These are phyloP conservation scores for Lactarius pseudohatsudake DNA, from an alignment of 768 basidiomycete species.

Conservation along the genomic window DNA sequence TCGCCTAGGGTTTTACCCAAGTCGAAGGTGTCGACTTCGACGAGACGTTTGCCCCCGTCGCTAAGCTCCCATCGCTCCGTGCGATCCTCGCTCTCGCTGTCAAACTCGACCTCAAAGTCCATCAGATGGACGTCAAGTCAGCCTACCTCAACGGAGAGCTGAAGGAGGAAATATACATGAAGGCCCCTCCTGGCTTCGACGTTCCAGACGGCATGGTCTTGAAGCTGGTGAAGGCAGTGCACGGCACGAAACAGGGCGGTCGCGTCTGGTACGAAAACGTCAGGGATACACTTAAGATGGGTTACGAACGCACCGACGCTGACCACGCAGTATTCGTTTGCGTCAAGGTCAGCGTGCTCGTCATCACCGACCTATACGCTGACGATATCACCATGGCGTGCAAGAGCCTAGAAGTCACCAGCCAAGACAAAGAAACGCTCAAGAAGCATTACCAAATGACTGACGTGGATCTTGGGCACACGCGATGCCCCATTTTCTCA, in stretches of 20 bases:
- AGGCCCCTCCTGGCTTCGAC: background rate
- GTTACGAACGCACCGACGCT: background rate
- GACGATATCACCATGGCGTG: too few species aligned
- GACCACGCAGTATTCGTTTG: conserved; percentile 1
- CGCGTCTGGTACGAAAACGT: conserved; percentile 2
- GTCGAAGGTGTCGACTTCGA: too few species aligned
- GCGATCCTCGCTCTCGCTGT: too few species aligned
- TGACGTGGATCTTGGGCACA: too few species aligned
- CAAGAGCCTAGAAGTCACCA: too few species aligned
- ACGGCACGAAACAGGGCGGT: background rate
- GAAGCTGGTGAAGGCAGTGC: background rate
- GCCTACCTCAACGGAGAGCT: background rate
- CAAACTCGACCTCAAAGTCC: too few species aligned
- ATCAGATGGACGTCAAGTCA: background rate
- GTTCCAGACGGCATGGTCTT: conserved; percentile 3
- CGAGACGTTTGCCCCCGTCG: too few species aligned
- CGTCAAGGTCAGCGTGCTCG: background rate
- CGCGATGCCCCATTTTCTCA: too few species aligned
- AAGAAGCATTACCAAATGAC: too few species aligned
- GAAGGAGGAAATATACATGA: conserved; percentile 2
- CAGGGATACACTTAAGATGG: conserved; percentile 10
- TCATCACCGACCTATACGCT: conserved; percentile 31
- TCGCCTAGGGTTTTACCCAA: too few species aligned
- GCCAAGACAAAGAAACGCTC: too few species aligned
- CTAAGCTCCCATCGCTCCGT: too few species aligned